These are phyloP conservation scores for Aspergillus niger DNA, from an alignment of 2,329 filamentous ascomycete species.

Conservation along the genomic window DNA sequence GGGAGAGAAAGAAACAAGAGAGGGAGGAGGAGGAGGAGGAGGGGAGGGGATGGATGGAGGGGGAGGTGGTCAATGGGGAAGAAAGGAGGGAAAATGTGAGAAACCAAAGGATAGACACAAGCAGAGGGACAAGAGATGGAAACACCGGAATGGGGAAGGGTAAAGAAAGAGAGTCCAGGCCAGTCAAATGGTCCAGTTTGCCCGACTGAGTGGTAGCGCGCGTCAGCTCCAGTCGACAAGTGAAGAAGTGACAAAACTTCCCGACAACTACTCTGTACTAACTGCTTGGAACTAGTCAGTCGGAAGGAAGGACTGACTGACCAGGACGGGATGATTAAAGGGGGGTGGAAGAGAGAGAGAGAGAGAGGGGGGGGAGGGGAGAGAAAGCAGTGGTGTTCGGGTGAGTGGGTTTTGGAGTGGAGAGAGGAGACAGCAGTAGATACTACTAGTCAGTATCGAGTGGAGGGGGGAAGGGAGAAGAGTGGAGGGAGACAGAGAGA, in stretches of 20 bases:
- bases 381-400: too few relatives aligned
- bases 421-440: not conserved
- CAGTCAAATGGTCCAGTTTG: constrained; percentile 9
- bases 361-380: too few relatives aligned
- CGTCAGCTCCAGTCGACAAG: constrained; percentile 4
- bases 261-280: not conserved
- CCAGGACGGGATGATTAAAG: not conserved
- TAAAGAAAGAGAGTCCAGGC: constrained; percentile 7
- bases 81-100: constrained; percentile 3
- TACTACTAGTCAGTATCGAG: too few relatives aligned
- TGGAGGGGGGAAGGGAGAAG: not conserved
- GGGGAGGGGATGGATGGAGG: not conserved
- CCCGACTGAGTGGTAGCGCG: constrained; percentile 8
- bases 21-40: constrained; percentile 2
- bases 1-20: not conserved
- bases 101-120: not conserved
- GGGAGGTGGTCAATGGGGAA: not conserved
- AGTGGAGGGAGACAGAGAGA: not conserved
- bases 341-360: not conserved
- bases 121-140: not conserved
- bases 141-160: not conserved
- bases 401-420: not conserved
- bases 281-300: too few relatives aligned
- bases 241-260: not conserved
- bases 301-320: not conserved